Evolutionary conservation across 208 protist species (phyloP).

Genomic region (Leishmania major): DNA sequence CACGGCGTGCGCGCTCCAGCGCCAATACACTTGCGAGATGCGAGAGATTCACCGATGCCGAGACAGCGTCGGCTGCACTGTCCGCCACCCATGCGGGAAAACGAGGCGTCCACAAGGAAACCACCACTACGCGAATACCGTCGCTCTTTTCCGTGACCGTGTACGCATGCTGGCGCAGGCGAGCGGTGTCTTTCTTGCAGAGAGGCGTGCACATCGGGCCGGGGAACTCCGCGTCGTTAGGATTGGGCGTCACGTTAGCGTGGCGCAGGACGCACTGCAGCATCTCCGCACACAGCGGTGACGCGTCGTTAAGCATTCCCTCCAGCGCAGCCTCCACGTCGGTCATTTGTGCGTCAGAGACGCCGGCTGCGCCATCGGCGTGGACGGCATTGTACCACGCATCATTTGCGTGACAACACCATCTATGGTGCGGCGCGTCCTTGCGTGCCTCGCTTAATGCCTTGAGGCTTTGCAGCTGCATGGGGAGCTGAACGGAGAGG

Average conservation of each 20-base stretch:
- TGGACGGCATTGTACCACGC: constrained; percentile 24
- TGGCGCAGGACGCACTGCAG: constrained; percentile 15
- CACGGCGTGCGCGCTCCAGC: constrained; percentile 16
- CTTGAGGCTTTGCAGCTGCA: constrained; percentile 29
- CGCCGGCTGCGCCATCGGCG: not conserved
- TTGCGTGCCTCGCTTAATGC: constrained; percentile 13
- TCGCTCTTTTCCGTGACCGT: constrained; percentile 84
- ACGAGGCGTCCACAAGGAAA: constrained; percentile 26
- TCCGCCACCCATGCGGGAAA: constrained; percentile 51
- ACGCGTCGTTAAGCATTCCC: not conserved
- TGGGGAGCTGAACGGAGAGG: not conserved
- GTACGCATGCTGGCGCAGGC: constrained; percentile 39
- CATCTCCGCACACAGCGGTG: not conserved
- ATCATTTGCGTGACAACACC: constrained; percentile 31
- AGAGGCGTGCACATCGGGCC: constrained; percentile 79
- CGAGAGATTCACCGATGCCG: not conserved
- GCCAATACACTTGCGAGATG: constrained; percentile 18
- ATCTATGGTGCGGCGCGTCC: constrained; percentile 5
- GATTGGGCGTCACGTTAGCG: constrained; percentile 20
- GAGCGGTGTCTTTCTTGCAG: constrained; percentile 43
- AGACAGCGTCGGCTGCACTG: not conserved
- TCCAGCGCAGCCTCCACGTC: constrained; percentile 8
- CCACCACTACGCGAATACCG: constrained; percentile 65
- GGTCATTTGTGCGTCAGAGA: not conserved
- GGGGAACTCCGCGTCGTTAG: constrained; percentile 45